A percentile compares a stretch with the other conserved stretches of the same genome.
phyloP scores from a whole-genome alignment of 148 eudicot species.

The Vaccinium darrowii region DNA sequence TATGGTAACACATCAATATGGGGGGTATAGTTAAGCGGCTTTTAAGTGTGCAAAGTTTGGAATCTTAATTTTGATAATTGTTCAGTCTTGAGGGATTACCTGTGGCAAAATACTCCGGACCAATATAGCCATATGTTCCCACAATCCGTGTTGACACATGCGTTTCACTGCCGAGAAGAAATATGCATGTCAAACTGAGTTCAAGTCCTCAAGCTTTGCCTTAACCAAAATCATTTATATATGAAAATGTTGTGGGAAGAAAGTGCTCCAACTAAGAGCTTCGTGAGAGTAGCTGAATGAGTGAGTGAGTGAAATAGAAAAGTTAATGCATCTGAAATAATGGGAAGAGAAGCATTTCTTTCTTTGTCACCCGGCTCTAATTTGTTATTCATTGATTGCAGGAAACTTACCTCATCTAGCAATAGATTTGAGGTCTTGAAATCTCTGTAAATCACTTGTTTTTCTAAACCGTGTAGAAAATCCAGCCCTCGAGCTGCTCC shows the following conservation, averaged over 20 bases:
- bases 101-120: slow-evolving; percentile 86
- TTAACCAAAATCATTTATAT: no score
- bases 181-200: neutral
- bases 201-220: no score
- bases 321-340: no score
- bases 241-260: no score
- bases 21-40: neutral
- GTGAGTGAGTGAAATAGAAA: no score
- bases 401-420: slow-evolving; percentile 67
- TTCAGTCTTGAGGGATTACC: slow-evolving; percentile 36
- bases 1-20: neutral
- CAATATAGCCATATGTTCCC: slow-evolving; percentile 86
- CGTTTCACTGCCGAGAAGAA: slow-evolving; percentile 32
- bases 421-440: slow-evolving; percentile 84
- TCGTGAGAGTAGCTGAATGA: no score
- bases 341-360: neutral
- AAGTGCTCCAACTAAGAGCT: no score
- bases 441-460: slow-evolving; percentile 68
- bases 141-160: slow-evolving; percentile 78
- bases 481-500: slow-evolving; percentile 85
- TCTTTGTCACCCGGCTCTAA: neutral
- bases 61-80: neutral
- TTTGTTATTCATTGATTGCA: neutral
- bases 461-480: slow-evolving; percentile 64
- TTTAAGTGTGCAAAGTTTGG: neutral